A percentile compares a stretch with the other conserved stretches of the same genome.
Evolutionary conservation across 2,329 filamentous ascomycete species (phyloP).

Genomic region (Alternaria sp.): DNA sequence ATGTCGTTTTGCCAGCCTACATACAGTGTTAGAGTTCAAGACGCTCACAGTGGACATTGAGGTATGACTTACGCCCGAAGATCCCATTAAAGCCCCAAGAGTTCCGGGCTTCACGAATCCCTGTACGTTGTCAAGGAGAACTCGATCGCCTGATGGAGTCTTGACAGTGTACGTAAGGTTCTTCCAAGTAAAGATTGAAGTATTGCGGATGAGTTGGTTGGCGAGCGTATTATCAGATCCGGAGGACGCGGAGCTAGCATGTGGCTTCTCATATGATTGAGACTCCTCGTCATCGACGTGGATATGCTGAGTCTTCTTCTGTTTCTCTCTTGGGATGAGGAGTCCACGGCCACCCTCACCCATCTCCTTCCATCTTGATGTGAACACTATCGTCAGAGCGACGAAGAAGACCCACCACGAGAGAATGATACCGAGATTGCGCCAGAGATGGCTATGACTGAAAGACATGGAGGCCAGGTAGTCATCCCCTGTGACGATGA

Average conservation of each 20-base stretch:
- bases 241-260: background rate
- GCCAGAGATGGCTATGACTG: slow-evolving; percentile 31
- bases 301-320: slow-evolving; percentile 22
- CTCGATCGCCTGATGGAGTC: slow-evolving; percentile 42
- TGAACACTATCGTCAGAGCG: slow-evolving; percentile 63
- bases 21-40: background rate
- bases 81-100: slow-evolving; percentile 50
- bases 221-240: slow-evolving; percentile 19
- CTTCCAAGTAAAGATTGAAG: slow-evolving; percentile 70
- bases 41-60: background rate
- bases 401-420: slow-evolving; percentile 54
- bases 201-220: slow-evolving; percentile 64
- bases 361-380: slow-evolving; percentile 62
- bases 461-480: slow-evolving; percentile 61
- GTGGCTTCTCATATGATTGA: slow-evolving; percentile 25
- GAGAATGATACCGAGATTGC: slow-evolving; percentile 53
- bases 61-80: slow-evolving; percentile 21
- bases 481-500: slow-evolving; percentile 60
- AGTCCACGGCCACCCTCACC: slow-evolving; percentile 60
- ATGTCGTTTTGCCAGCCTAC: slow-evolving; percentile 38
- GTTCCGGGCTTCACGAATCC: slow-evolving; percentile 62
- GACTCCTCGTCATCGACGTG: slow-evolving; percentile 58
- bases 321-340: slow-evolving; percentile 61
- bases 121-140: slow-evolving; percentile 58
- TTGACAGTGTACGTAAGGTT: slow-evolving; percentile 64